These are phyloP conservation scores for Silene conica DNA, from an alignment of 148 eudicot genomes.

Conservation along the genomic window DNA sequence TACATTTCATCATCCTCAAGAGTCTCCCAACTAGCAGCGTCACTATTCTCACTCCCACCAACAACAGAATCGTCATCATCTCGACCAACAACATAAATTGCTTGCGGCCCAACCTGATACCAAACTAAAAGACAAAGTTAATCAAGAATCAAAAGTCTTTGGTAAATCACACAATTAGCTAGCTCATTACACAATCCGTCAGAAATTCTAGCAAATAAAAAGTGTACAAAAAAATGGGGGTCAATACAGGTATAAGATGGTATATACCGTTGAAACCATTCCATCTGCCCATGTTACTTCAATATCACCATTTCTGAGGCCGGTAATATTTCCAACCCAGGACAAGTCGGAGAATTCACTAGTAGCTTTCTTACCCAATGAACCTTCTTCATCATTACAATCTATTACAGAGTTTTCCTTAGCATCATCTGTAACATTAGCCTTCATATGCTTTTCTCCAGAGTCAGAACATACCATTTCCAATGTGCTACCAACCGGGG, in stretches of 20 bases:
- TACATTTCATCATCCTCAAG: slow-evolving; percentile 78
- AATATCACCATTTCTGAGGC: slow-evolving; percentile 88
- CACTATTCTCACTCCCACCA: slow-evolving; percentile 79
- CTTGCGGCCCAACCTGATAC: slow-evolving; percentile 97
- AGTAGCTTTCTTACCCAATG: slow-evolving; percentile 35
- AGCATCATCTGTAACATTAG: slow-evolving; percentile 25
- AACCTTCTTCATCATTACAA: slow-evolving; percentile 21
- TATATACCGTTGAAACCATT: slow-evolving; percentile 74
- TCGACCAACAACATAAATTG: slow-evolving; percentile 97
- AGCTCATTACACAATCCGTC: background rate
- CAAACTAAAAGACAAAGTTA: slow-evolving; percentile 31
- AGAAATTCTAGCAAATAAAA: background rate
- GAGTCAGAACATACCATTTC: slow-evolving; percentile 30
- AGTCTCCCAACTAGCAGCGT: slow-evolving; percentile 98
- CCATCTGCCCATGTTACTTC: slow-evolving; percentile 99
- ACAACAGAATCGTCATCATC: slow-evolving; percentile 84
- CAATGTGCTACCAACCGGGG: slow-evolving; percentile 44
- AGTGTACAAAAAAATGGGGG: background rate
- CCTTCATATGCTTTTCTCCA: slow-evolving; percentile 29
- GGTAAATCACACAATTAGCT: slow-evolving; percentile 8
- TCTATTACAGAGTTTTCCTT: slow-evolving; percentile 25
- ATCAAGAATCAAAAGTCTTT: slow-evolving; percentile 22
- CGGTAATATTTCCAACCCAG: slow-evolving; percentile 98
- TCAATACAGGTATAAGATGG: slow-evolving; percentile 12
- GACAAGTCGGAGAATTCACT: slow-evolving; percentile 65